Evolutionary conservation across 2,329 filamentous ascomycete genomes (phyloP).

Genomic region (Ophiobolus disseminans): DNA sequence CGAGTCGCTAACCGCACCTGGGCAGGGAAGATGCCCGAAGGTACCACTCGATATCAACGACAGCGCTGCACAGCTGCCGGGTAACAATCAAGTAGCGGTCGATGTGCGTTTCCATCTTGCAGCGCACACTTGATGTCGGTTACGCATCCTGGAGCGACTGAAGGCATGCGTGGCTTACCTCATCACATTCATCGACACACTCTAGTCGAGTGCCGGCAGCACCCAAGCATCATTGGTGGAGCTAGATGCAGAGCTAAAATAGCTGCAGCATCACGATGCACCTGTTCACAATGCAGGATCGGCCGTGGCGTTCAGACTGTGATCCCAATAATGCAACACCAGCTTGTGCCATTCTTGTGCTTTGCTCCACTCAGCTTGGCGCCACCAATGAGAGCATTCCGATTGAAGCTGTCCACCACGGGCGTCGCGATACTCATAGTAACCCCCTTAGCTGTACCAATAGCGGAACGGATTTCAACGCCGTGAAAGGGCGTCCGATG

Average conservation of each 20-base stretch:
- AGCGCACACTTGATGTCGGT: neutral
- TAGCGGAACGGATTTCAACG: neutral
- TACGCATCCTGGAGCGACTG: no score
- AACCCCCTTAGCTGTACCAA: conserved; percentile 3
- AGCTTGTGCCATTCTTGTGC: conserved; percentile 7
- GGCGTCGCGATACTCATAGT: conserved; percentile 11
- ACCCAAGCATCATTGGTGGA: conserved; percentile 6
- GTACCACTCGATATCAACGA: no score
- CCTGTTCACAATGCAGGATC: conserved; percentile 7
- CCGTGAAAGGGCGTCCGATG: neutral
- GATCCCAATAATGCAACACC: conserved; percentile 18
- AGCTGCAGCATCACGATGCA: conserved; percentile 1
- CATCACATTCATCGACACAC: no score
- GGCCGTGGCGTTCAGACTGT: conserved; percentile 11
- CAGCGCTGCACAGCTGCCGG: no score
- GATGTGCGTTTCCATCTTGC: neutral
- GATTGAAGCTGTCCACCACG: conserved; percentile 12
- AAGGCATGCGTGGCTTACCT: no score
- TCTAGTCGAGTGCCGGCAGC: no score
- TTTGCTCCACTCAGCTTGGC: conserved; percentile 18
- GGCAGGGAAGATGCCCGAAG: no score
- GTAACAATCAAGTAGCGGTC: no score
- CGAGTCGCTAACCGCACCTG: no score
- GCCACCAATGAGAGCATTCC: conserved; percentile 21
- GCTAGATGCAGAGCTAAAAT: conserved; percentile 11